Percentiles rank a stretch among this genome's conserved stretches.
phyloP scores from a whole-genome alignment of 1,284 basidiomycete species.

The Irpex sp. region DNA sequence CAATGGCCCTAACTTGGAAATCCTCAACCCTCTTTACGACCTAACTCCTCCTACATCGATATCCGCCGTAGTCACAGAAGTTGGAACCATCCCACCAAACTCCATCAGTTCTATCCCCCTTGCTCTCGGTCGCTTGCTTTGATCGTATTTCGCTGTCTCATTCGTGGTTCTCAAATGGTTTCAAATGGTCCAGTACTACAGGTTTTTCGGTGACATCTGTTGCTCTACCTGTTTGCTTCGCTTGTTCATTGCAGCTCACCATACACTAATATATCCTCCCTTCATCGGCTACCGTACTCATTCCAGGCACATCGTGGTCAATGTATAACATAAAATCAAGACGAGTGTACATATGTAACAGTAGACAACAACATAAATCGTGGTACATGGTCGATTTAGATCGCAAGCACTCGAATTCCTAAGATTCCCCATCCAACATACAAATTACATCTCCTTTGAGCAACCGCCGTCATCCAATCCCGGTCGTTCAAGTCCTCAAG shows the following conservation, averaged over 20 bases:
- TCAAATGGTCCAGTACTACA: no score
- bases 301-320: not conserved
- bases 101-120: constrained; percentile 79
- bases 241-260: no score
- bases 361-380: not conserved
- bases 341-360: constrained; percentile 1
- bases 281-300: no score
- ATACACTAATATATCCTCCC: no score
- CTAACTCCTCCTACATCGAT: constrained; percentile 87
- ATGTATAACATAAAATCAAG: not conserved
- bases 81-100: constrained; percentile 87
- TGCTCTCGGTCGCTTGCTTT: constrained; percentile 57
- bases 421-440: not conserved
- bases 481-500: constrained; percentile 3
- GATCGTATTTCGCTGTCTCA: constrained; percentile 24
- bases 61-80: constrained; percentile 95
- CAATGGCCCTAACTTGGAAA: constrained; percentile 54
- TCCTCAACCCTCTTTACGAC: constrained; percentile 87
- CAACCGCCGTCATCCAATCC: not conserved
- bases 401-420: not conserved
- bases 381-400: not conserved
- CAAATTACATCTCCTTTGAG: not conserved
- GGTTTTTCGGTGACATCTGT: no score
- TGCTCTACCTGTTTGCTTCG: no score
- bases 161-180: not conserved